Evolutionary conservation across 768 basidiomycete genomes (phyloP), one percentile per base, ranked within the genome.

Genomic region (Russula dissimulans): DNA sequence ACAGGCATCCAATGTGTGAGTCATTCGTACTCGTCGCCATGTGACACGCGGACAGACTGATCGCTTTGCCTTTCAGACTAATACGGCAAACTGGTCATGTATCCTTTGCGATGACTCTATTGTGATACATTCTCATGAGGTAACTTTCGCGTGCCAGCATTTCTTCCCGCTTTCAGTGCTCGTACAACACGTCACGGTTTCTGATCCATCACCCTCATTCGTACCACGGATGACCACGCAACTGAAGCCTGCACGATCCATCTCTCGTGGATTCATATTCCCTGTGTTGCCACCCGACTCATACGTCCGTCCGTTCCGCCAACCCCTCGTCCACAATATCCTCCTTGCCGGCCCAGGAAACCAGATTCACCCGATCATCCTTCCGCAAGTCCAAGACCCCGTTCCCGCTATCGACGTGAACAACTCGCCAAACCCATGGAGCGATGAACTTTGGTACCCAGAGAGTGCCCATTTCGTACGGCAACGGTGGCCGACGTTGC

Each of bases 401-500:
- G 53, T 43, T 3, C 47, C 39, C 3, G 43, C 57, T 15, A 10
- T 18, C 0, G 55, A 63, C 15, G 32, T 41, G 34, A 44, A 45
- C 31, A 45, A 34, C 15, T 48, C 54, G 26, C 74, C 75, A 0
- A 86, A 86, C 59, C 86, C 86, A 1, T 87, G 80, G 69, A 84
- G 84, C 0, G 80, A 78, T 66, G 83, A 83, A 0, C 77, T 79
- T 0, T 88, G 85, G 86, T 83, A 81, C 63, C 85, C 86, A 12
- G 86, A 87, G 67, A 81, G 79, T 52, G 86, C 85, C 0, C 86
- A 88, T 71, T 88, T 88, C 60, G 85, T 89, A 5, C 81, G 87
- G 9, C 87, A 89, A 61, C 88, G 87, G 87, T 89, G 87, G 87
- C 87, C 87, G 1, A 82, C 80, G 3, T 71, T 88, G 3, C 77